phyloP scores from a whole-genome alignment of 805 yeast species.

The Dipodascopsis uninucleata region DNA sequence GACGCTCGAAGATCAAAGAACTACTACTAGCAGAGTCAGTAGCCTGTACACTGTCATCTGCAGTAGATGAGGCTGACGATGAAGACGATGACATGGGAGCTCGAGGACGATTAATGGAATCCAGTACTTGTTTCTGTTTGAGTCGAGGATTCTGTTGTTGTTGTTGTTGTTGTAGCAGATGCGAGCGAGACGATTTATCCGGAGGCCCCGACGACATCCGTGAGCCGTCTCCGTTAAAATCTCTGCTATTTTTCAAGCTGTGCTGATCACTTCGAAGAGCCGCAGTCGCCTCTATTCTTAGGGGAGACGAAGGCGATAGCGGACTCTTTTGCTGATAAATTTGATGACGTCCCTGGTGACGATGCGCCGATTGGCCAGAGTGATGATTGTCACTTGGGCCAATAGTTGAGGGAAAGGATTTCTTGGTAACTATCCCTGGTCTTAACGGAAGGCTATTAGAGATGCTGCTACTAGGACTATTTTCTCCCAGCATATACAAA shows the following conservation, averaged over 20 bases:
- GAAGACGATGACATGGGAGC: not conserved
- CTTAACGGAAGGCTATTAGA: no score
- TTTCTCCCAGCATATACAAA: no score
- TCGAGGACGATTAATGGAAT: no score
- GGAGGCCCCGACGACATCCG: not conserved
- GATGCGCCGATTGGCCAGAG: not conserved
- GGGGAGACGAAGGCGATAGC: not conserved
- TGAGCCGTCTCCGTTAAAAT: no score
- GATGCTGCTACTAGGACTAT: no score
- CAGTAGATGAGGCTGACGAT: constrained; percentile 5
- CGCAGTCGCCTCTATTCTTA: no score
- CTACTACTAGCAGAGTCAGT: constrained; percentile 22
- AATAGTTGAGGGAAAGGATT: not conserved
- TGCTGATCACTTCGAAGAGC: no score
- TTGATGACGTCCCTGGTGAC: not conserved
- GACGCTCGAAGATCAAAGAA: constrained; percentile 61
- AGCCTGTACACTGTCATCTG: constrained; percentile 2
- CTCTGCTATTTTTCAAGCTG: no score
- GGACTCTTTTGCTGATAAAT: not conserved
- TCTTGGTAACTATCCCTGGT: no score
- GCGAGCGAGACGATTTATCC: no score
- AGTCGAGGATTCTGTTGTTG: not conserved
- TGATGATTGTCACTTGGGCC: not conserved
- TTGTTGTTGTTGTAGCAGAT: no score
- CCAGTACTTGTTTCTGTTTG: not conserved